Percentiles rank a stretch among this genome's conserved stretches.
Evolutionary conservation across 139 green algal genomes (phyloP).

Genomic region (Asterochloris erici): DNA sequence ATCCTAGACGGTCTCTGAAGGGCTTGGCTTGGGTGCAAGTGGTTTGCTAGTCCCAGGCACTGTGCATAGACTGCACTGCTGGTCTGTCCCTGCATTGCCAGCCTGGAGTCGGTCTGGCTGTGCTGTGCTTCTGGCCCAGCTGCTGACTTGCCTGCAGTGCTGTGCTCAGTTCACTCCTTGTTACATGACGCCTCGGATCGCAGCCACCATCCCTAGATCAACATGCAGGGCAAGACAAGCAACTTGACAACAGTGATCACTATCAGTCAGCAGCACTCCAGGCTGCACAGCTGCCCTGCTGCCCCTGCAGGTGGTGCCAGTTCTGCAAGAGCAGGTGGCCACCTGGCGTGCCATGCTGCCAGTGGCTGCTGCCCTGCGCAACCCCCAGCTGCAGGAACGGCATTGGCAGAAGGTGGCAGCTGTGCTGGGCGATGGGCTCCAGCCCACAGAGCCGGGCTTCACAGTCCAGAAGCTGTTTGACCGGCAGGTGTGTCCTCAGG

Average conservation of each 20-base stretch:
- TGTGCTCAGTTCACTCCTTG: too few relatives aligned
- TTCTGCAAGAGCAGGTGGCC: conserved; percentile 57
- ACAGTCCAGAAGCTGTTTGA: conserved; percentile 55
- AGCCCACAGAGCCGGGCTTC: conserved; percentile 45
- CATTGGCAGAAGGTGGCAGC: conserved; percentile 77
- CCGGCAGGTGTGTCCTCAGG: conserved; percentile 20
- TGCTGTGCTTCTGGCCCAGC: too few relatives aligned
- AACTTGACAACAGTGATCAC: too few relatives aligned
- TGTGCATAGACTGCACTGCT: too few relatives aligned
- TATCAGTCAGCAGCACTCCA: not conserved
- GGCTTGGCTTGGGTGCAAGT: not conserved
- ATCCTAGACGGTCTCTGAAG: not conserved
- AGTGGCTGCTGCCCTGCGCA: conserved; percentile 56
- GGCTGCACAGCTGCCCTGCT: not conserved
- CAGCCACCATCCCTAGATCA: too few relatives aligned
- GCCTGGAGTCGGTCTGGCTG: too few relatives aligned
- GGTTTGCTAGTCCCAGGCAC: too few relatives aligned
- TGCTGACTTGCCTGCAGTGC: too few relatives aligned
- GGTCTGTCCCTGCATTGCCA: too few relatives aligned
- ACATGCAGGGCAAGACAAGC: too few relatives aligned
- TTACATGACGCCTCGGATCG: too few relatives aligned
- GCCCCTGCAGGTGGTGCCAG: conserved; percentile 42
- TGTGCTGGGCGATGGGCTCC: conserved; percentile 41
- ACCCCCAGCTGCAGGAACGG: conserved; percentile 57
- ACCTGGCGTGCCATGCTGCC: conserved; percentile 60